Conservation (phyloP, 23 red algal genomes). For the Gracilaria gracilis region DNA sequence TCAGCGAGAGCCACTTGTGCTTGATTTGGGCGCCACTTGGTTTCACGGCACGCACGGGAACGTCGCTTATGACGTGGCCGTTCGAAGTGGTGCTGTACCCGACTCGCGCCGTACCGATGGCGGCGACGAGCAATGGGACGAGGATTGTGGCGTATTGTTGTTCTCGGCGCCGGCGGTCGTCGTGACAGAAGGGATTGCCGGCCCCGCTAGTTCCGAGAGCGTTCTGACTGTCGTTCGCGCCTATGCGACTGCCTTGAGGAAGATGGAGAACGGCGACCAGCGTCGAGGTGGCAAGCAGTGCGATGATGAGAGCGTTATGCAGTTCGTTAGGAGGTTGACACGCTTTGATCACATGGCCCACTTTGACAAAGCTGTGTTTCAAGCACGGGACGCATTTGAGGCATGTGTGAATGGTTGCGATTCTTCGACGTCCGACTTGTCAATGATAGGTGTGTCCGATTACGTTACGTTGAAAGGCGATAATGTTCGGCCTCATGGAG, state of each 20-base stretch:
- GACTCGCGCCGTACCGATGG: not conserved
- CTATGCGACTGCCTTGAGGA: not conserved
- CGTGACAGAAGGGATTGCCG: not conserved
- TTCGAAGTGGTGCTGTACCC: not conserved
- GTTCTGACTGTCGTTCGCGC: not conserved
- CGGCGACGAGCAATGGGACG: not conserved
- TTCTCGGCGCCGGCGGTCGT: conserved; percentile 18
- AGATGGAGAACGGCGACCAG: not conserved
- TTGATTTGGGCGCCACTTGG: conserved; percentile 63
- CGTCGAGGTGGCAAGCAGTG: not conserved
- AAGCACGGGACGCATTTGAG: conserved; percentile 23
- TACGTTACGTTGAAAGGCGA: conserved; percentile 50
- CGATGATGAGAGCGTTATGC: not conserved
- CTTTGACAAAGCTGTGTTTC: conserved; percentile 12
- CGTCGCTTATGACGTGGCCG: conserved; percentile 36
- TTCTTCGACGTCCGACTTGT: conserved; percentile 34
- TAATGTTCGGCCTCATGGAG: conserved; percentile 29
- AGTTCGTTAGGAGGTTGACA: not conserved
- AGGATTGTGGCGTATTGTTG: not conserved
- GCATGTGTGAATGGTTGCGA: conserved; percentile 36
- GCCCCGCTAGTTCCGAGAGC: not conserved
- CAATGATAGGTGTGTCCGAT: not conserved
- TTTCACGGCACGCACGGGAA: conserved; percentile 56
- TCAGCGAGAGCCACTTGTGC: not conserved
- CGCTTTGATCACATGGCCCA: conserved; percentile 13